Evolutionary conservation across 176 grass and related monocot species (phyloP), one percentile per base, ranked within the genome.

Genomic region (Lolium perenne): DNA sequence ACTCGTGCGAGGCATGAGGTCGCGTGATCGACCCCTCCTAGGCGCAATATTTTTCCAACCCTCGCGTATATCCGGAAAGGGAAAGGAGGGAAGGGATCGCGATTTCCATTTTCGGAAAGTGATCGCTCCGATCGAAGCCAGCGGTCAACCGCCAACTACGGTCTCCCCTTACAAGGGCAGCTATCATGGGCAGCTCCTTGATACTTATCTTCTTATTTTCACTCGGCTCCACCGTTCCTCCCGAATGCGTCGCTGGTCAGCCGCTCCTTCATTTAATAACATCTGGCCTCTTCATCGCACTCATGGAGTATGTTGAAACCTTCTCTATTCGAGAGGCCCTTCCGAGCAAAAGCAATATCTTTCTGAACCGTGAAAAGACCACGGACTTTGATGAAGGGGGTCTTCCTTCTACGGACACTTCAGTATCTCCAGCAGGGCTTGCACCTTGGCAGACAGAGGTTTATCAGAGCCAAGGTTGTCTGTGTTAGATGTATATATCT

Each of bases 341-440:
- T 98, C 93, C 13, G n/a, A 98, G 88, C 90, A 98, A 82, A 58
- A 94, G 60, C 71, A 95, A 72, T 91, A 95, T 98, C 84, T 95
- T 81, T 70, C 80, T 94, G 88, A 98, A 98, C 88, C 95, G 93
- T 71, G 91, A 94, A 29, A 98, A 98, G 73, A 98, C 70, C 20
- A 98, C 96, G 13, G 93, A 95, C 83, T 98, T 98, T 32, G 80
- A 88, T 29, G 7, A 86, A 45, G 88, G n/a, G n/a, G 90, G 67
- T 92, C 92, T 81, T 92, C 57, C 0, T 76, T 79, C 77, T 84
- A 91, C 0, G 86, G 79, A 53, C 73, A 71, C 49, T 82, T 86
- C 70, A 95, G 84, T 76, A 95, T 84, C 81, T 88, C 89, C 70
- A 98, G 76, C 69, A 98, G 66, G 35, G 84, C 80, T 77, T 92